These are phyloP conservation scores for Coffea eugenioides DNA, from an alignment of 257 asterid genomes.

Conservation along the genomic window DNA sequence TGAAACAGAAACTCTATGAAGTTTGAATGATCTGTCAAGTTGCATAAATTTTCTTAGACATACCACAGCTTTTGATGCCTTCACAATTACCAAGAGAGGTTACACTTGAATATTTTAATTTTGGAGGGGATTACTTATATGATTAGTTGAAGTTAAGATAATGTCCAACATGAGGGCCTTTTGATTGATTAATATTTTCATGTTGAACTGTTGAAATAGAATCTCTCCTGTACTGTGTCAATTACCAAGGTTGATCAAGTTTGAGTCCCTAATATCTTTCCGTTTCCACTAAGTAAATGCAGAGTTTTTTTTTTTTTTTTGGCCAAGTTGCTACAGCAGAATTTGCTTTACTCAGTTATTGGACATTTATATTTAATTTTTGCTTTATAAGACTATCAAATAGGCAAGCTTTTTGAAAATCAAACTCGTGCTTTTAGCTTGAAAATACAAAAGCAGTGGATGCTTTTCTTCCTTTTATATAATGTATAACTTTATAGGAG, in stretches of 20 bases:
- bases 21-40: constrained; percentile 4
- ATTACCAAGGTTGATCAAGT: background rate
- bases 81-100: background rate
- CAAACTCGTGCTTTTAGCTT: background rate
- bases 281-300: background rate
- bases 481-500: background rate
- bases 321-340: too few species aligned
- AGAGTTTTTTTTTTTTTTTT: background rate
- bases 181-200: background rate
- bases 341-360: background rate
- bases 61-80: background rate
- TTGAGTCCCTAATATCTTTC: background rate
- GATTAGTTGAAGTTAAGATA: background rate
- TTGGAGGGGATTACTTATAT: background rate
- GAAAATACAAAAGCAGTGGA: background rate
- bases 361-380: background rate
- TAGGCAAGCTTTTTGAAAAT: background rate
- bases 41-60: background rate
- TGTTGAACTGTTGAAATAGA: background rate
- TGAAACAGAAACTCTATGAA: background rate
- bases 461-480: background rate
- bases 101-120: background rate
- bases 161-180: background rate
- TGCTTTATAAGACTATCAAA: background rate
- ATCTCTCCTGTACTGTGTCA: background rate